Evolutionary conservation across 257 asterid genomes (phyloP).

Genomic region (Rauvolfia tetraphylla): DNA sequence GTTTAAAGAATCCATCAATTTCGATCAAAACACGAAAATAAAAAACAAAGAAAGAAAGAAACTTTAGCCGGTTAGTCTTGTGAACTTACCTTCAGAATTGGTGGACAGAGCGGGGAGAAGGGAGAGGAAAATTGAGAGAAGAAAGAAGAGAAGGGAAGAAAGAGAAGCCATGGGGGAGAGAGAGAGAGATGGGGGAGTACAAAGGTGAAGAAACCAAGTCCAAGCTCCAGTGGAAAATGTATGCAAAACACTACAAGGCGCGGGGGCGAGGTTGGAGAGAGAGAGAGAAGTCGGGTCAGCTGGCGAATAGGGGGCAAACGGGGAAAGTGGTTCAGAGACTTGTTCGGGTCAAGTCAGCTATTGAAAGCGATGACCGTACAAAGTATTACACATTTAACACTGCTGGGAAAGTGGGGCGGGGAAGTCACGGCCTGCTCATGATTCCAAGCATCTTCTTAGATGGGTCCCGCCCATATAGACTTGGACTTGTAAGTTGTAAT

Average conservation of each 20-base stretch:
- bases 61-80: background rate
- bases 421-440: slow-evolving; percentile 10
- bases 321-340: background rate
- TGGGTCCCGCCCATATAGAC: background rate
- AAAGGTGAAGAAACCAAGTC: background rate
- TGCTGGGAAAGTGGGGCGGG: background rate
- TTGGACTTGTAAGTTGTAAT: too few relatives aligned
- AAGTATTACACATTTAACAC: background rate
- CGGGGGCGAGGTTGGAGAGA: background rate
- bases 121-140: slow-evolving; percentile 37
- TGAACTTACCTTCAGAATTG: slow-evolving; percentile 60
- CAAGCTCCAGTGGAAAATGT: background rate
- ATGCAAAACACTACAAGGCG: background rate
- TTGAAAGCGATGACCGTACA: background rate
- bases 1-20: background rate
- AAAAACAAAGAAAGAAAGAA: background rate
- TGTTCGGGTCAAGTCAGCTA: slow-evolving; percentile 36
- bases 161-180: slow-evolving; percentile 44
- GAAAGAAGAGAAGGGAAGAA: slow-evolving; percentile 28
- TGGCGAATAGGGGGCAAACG: too few relatives aligned
- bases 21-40: background rate
- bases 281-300: background rate
- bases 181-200: slow-evolving; percentile 7
- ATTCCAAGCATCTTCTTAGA: background rate
- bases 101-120: slow-evolving; percentile 42